phyloP scores from a whole-genome alignment of 306 rosid species.

The Leucaena leucocephala region DNA sequence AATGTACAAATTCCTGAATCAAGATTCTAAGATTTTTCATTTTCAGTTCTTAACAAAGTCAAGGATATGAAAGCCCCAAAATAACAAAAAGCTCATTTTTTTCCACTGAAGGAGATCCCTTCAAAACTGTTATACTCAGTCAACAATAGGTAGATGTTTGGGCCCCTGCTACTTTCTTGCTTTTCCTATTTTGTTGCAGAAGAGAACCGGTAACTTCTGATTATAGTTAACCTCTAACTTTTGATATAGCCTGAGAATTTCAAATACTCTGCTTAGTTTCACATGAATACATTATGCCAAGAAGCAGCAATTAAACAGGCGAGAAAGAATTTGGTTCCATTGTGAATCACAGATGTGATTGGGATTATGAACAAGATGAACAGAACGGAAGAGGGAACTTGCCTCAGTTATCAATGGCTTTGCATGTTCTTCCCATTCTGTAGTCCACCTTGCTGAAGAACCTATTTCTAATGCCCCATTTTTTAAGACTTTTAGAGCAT shows the following conservation, averaged over 20 bases:
- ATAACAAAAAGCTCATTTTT: not conserved
- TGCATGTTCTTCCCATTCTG: constrained; percentile 94
- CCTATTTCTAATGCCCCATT: constrained; percentile 69
- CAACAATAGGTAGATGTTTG: constrained; percentile 22
- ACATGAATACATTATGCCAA: constrained; percentile 16
- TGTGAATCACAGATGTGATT: constrained; percentile 5
- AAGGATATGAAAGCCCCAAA: constrained; percentile 7
- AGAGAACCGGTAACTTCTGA: constrained; percentile 17
- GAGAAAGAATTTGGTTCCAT: not conserved
- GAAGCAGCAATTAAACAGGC: not conserved
- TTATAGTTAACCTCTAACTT: constrained; percentile 25
- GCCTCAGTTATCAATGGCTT: constrained; percentile 79
- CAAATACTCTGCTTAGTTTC: constrained; percentile 19
- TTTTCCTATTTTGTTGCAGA: constrained; percentile 27
- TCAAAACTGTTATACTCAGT: constrained; percentile 9
- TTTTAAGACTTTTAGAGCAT: constrained; percentile 58
- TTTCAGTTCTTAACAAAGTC: not conserved
- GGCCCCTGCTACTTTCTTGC: constrained; percentile 24
- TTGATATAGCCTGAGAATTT: constrained; percentile 48
- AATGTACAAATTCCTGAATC: not conserved
- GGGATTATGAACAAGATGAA: constrained; percentile 8
- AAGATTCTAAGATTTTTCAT: not conserved
- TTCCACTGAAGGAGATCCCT: constrained; percentile 22
- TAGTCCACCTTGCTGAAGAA: constrained; percentile 74
- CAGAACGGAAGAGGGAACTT: constrained; percentile 40